These are phyloP conservation scores for Sporopachydermia lactativora DNA, from an alignment of 805 yeast species.

Conservation along the genomic window DNA sequence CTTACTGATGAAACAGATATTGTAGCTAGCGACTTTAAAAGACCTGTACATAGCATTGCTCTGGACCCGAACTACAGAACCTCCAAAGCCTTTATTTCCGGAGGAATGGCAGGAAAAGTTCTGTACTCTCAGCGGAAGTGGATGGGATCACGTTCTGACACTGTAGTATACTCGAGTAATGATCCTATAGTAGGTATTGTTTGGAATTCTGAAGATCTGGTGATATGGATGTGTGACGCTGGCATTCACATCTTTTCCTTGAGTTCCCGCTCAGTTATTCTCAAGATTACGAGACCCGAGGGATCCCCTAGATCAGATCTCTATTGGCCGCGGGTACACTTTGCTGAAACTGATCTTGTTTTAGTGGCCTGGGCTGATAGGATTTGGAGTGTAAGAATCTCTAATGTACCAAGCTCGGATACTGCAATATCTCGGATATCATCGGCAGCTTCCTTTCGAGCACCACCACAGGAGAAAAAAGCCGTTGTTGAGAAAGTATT, in stretches of 20 bases:
- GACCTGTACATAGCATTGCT: constrained; percentile 83
- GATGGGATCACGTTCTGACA: constrained; percentile 73
- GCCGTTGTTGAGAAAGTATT: constrained; percentile 30
- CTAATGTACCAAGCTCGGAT: constrained; percentile 14
- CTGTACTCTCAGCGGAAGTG: constrained; percentile 65
- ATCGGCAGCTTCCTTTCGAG: constrained; percentile 37
- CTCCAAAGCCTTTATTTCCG: constrained; percentile 59
- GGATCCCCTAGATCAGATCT: constrained; percentile 55
- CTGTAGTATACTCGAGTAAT: constrained; percentile 34
- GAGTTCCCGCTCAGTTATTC: constrained; percentile 32
- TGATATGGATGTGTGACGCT: constrained; percentile 73
- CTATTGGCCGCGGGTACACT: constrained; percentile 67
- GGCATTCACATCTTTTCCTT: constrained; percentile 64
- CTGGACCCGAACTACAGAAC: constrained; percentile 54
- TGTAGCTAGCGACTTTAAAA: constrained; percentile 62
- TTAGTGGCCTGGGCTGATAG: constrained; percentile 74
- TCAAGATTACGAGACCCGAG: constrained; percentile 40
- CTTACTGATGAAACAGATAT: constrained; percentile 47
- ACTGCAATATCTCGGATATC: constrained; percentile 20
- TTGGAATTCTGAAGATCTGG: constrained; percentile 40
- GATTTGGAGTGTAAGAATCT: constrained; percentile 54
- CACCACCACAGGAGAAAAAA: constrained; percentile 27
- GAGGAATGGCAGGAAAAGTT: constrained; percentile 83
- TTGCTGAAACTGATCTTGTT: constrained; percentile 50
- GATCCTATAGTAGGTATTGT: constrained; percentile 64